Evolutionary conservation across 768 basidiomycete genomes (phyloP).

Genomic region (Pleurotus sapidus): DNA sequence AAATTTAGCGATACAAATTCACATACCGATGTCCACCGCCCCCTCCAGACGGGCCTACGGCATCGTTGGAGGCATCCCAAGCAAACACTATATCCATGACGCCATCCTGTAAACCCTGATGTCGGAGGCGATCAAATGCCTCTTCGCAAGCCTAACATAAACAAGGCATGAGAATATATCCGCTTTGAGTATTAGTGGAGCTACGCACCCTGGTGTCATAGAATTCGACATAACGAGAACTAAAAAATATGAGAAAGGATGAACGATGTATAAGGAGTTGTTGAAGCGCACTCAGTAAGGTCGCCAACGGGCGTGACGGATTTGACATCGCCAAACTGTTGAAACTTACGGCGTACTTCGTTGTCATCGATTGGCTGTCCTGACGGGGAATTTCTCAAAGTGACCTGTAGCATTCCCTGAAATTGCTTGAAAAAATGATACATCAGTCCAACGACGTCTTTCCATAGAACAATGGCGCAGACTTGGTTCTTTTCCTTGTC

Average conservation of each 20-base stretch:
- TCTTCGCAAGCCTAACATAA: constrained; percentile 63
- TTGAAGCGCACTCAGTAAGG: constrained; percentile 51
- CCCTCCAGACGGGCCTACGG: constrained; percentile 39
- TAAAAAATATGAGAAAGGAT: constrained; percentile 25
- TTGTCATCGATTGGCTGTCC: constrained; percentile 75
- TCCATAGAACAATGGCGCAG: constrained; percentile 13
- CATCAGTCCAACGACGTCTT: neutral
- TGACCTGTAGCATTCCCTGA: constrained; percentile 83
- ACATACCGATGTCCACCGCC: constrained; percentile 29
- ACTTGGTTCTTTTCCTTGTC: constrained; percentile 85
- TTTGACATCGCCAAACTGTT: constrained; percentile 91
- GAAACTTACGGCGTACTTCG: constrained; percentile 83
- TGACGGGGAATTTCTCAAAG: constrained; percentile 66
- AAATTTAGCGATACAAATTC: constrained; percentile 9
- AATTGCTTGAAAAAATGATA: constrained; percentile 44
- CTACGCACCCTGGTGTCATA: constrained; percentile 79
- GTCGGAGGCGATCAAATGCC: constrained; percentile 76
- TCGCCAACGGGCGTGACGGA: constrained; percentile 63
- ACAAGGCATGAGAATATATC: neutral
- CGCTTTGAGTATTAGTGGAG: too few relatives aligned
- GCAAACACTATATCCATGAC: constrained; percentile 85
- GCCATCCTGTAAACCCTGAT: constrained; percentile 80
- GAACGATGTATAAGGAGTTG: neutral
- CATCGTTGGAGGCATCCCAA: constrained; percentile 67
- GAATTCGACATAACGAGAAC: constrained; percentile 90